Conservation (phyloP, 805 yeast genomes). For the Candida boidinii region DNA sequence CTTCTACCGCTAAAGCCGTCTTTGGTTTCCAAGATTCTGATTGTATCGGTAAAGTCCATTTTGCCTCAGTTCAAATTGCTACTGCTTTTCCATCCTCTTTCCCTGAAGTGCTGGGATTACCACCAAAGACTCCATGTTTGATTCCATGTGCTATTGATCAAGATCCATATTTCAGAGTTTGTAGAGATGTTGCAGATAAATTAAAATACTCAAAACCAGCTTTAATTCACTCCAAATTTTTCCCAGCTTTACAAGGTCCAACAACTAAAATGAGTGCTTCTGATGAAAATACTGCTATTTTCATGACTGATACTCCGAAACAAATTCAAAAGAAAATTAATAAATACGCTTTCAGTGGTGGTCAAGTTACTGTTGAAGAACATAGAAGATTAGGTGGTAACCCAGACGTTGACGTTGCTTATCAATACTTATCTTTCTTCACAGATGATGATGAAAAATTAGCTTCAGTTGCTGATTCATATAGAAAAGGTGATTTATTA, state of each 20-base stretch:
- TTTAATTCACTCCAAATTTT: conserved; percentile 86
- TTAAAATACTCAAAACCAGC: conserved; percentile 87
- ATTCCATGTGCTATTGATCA: conserved; percentile 99
- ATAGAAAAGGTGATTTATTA: conserved; percentile 72
- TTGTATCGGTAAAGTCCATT: conserved; percentile 89
- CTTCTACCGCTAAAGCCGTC: conserved; percentile 94
- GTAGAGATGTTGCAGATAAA: conserved; percentile 95
- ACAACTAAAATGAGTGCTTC: conserved; percentile 96
- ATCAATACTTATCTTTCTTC: conserved; percentile 86
- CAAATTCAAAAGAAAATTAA: conserved; percentile 91
- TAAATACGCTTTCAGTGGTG: conserved; percentile 95
- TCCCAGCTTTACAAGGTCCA: conserved; percentile 97
- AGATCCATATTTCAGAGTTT: conserved; percentile 96
- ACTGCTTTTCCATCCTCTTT: conserved; percentile 94
- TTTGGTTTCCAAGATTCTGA: conserved; percentile 95
- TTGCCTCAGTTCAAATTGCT: conserved; percentile 93
- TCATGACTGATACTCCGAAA: conserved; percentile 90
- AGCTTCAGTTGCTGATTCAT: conserved; percentile 49
- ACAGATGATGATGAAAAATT: conserved; percentile 80
- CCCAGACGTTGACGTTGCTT: conserved; percentile 93
- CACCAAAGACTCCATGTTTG: conserved; percentile 87
- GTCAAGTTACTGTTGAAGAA: conserved; percentile 78
- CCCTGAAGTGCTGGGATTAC: conserved; percentile 84
- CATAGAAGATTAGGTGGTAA: conserved; percentile 88
- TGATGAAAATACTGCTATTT: conserved; percentile 83